Conservation (phyloP, 2,329 filamentous ascomycete genomes). For the Penicillium aurantiogriseum region DNA sequence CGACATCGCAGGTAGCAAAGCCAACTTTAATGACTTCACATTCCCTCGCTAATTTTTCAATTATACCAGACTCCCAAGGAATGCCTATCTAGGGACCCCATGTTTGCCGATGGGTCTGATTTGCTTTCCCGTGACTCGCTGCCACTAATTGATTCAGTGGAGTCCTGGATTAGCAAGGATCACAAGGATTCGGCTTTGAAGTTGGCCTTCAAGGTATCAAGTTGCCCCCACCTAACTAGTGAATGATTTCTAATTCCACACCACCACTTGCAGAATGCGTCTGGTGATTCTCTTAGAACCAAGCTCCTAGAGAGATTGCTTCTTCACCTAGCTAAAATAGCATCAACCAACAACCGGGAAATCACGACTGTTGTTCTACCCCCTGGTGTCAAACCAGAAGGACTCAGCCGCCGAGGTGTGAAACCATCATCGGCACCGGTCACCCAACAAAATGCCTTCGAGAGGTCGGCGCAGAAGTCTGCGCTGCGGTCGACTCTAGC, state of each 20-base stretch:
- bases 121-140: slow-evolving; percentile 19
- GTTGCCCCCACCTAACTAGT: background rate
- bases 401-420: background rate
- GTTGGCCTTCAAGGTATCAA: slow-evolving; percentile 37
- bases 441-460: background rate
- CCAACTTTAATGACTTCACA: background rate
- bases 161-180: slow-evolving; percentile 31
- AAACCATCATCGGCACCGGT: background rate
- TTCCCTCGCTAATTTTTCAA: background rate
- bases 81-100: slow-evolving; percentile 23
- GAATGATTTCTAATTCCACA: slow-evolving; percentile 9
- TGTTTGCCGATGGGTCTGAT: slow-evolving; percentile 13
- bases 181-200: slow-evolving; percentile 22
- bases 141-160: slow-evolving; percentile 40
- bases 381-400: slow-evolving; percentile 28
- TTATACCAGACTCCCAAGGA: slow-evolving; percentile 15
- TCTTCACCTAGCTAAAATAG: slow-evolving; percentile 49
- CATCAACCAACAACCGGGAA: slow-evolving; percentile 54
- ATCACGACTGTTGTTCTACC: slow-evolving; percentile 56
- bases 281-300: slow-evolving; percentile 36
- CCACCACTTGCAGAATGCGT: slow-evolving; percentile 12
- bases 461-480: slow-evolving; percentile 19
- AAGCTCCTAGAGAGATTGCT: slow-evolving; percentile 47
- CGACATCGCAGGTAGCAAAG: slow-evolving; percentile 11
- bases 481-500: slow-evolving; percentile 52